Conservation (phyloP, 2,329 filamentous ascomycete genomes). For the Hymenotorrendiella dingleyae region DNA sequence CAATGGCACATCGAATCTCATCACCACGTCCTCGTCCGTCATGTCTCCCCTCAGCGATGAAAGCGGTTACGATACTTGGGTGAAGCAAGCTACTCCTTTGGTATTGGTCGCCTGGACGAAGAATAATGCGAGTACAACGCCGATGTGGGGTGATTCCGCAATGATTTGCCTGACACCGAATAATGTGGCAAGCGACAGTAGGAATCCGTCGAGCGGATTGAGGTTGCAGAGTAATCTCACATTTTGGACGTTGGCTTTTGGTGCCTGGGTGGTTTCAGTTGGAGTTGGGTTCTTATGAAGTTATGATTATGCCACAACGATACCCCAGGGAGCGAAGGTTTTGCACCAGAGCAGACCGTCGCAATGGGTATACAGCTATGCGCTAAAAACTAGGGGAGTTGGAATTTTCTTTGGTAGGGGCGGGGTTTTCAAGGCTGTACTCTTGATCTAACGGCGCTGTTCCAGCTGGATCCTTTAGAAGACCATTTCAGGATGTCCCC, state of each 20-base stretch:
- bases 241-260: not conserved
- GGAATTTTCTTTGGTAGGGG: too few relatives aligned
- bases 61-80: slow-evolving; percentile 2
- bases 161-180: slow-evolving; percentile 1
- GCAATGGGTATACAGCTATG: too few relatives aligned
- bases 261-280: not conserved
- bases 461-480: too few relatives aligned
- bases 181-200: not conserved
- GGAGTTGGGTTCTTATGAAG: not conserved
- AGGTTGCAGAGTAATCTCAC: not conserved
- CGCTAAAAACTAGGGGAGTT: too few relatives aligned
- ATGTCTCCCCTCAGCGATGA: not conserved
- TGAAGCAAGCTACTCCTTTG: not conserved
- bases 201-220: not conserved
- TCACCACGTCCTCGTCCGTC: not conserved
- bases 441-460: too few relatives aligned
- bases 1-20: slow-evolving; percentile 2
- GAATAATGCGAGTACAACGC: not conserved
- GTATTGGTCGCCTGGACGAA: slow-evolving; percentile 3
- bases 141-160: slow-evolving; percentile 1
- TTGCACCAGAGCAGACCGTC: too few relatives aligned
- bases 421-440: too few relatives aligned
- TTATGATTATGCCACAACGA: not conserved
- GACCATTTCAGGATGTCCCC: too few relatives aligned
- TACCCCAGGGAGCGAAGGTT: too few relatives aligned